Percentiles rank a stretch among this genome's conserved stretches.
Evolutionary conservation across 176 grass and related monocot genomes (phyloP).

Genomic region (Cymbopogon citratus): DNA sequence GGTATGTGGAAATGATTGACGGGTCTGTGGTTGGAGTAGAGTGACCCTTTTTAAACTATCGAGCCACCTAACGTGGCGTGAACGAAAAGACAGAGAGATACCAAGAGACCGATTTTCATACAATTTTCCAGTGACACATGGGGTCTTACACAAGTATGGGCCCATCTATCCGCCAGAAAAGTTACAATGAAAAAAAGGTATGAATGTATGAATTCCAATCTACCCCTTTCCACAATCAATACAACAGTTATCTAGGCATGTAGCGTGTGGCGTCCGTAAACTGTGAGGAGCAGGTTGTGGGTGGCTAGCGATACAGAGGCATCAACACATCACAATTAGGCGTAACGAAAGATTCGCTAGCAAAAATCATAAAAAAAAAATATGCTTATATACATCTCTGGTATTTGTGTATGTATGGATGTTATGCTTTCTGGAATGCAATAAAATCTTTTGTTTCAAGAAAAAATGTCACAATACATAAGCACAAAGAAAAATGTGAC

Average conservation of each 20-base stretch:
- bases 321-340: neutral
- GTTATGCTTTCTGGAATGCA: no score
- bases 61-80: neutral
- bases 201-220: neutral
- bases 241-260: no score
- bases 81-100: neutral
- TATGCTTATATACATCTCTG: neutral
- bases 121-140: neutral
- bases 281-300: no score
- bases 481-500: no score
- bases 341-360: neutral
- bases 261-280: neutral
- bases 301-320: neutral
- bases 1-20: neutral
- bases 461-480: no score
- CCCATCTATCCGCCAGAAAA: no score
- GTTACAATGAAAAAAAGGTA: neutral
- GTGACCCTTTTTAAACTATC: neutral
- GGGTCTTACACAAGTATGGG: neutral
- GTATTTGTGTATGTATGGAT: neutral
- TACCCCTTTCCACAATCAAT: neutral
- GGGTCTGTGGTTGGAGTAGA: fast-evolving
- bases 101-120: no score
- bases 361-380: neutral
- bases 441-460: no score